A percentile compares a stretch with the other conserved stretches of the same genome.
These are phyloP conservation scores for Pseudocohnilembus persalinus DNA, from an alignment of 169 alveolate species.

Conservation along the genomic window DNA sequence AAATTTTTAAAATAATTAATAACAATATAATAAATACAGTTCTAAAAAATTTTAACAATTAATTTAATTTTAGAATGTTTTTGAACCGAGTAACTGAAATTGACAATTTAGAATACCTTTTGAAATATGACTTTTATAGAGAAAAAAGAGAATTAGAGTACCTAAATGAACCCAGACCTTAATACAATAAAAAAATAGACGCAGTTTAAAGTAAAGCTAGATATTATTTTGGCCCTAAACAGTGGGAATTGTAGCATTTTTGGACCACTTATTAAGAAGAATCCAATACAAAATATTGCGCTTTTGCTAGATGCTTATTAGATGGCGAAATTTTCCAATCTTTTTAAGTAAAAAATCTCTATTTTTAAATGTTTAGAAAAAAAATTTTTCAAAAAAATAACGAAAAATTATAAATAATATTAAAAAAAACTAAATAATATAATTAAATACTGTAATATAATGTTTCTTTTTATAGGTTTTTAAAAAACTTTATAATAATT, in stretches of 20 bases:
- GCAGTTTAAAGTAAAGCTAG: constrained; percentile 36
- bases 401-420: background rate
- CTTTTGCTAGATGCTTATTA: constrained; percentile 48
- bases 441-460: background rate
- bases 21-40: too few species aligned
- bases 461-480: background rate
- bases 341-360: background rate
- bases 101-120: background rate
- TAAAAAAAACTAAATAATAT: background rate
- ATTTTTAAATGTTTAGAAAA: background rate
- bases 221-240: constrained; percentile 50
- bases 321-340: constrained; percentile 49
- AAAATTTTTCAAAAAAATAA: background rate
- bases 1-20: background rate
- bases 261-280: constrained; percentile 48
- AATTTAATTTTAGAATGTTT: background rate
- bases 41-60: background rate
- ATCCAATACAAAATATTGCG: constrained; percentile 40
- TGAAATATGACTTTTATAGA: background rate
- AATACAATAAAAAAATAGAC: constrained; percentile 43
- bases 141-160: constrained; percentile 41
- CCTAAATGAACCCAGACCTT: constrained; percentile 43
- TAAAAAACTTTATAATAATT: background rate
- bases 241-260: constrained; percentile 53
- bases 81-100: constrained; percentile 2